A percentile compares a stretch with the other conserved stretches of the same genome.
Conservation (phyloP, 805 yeast species). For the Suhomyces prunicola region DNA sequence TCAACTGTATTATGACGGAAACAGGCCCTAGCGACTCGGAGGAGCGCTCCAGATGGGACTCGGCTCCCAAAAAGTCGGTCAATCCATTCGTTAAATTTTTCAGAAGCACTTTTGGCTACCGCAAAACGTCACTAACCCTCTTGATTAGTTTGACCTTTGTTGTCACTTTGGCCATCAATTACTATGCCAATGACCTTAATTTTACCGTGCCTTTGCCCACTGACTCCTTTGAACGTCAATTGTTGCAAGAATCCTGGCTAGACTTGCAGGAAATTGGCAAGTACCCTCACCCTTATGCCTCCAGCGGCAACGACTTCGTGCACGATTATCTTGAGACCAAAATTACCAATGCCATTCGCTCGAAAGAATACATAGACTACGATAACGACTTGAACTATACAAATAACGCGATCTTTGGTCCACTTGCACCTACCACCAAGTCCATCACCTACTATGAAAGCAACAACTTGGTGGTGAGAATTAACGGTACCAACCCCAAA, state of each 20-base stretch:
- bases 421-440: conserved; percentile 42
- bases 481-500: conserved; percentile 57
- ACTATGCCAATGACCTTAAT: conserved; percentile 36
- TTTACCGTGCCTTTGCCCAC: conserved; percentile 43
- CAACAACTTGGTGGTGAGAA: conserved; percentile 71
- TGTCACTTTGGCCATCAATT: conserved; percentile 36
- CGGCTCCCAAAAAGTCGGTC: background rate
- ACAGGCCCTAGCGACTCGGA: background rate
- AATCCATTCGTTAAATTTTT: conserved; percentile 22
- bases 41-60: background rate
- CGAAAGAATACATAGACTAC: conserved; percentile 30
- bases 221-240: conserved; percentile 33
- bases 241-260: conserved; percentile 55
- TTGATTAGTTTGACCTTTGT: conserved; percentile 49
- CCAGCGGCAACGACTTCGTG: conserved; percentile 72
- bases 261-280: conserved; percentile 68
- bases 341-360: conserved; percentile 27
- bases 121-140: conserved; percentile 67
- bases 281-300: conserved; percentile 73
- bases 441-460: conserved; percentile 76
- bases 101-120: conserved; percentile 60
- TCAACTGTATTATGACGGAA: background rate
- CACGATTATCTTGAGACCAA: conserved; percentile 57
- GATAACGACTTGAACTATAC: conserved; percentile 41
- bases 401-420: conserved; percentile 49